phyloP scores from a whole-genome alignment of 2,329 filamentous ascomycete genomes.

The Colletotrichum sojae region DNA sequence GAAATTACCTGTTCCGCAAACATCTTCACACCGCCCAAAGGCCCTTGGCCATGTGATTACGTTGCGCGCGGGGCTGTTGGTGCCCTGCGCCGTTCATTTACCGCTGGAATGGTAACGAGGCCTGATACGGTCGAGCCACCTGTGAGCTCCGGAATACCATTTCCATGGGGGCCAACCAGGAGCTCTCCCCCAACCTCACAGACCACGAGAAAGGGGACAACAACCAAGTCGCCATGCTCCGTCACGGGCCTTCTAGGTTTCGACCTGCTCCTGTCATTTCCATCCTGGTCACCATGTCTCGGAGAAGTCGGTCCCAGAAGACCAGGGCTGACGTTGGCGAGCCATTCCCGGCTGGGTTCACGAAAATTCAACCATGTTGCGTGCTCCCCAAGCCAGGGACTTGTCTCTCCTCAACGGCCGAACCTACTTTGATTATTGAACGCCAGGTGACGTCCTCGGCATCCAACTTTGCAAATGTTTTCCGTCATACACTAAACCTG shows the following conservation, averaged over 20 bases:
- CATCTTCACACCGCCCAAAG: no score
- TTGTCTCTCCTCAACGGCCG: background rate
- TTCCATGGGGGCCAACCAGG: slow-evolving; percentile 12
- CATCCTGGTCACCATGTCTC: slow-evolving; percentile 24
- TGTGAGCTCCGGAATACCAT: slow-evolving; percentile 17
- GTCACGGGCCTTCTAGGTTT: slow-evolving; percentile 14
- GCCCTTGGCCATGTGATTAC: slow-evolving; percentile 1
- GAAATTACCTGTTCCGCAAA: no score
- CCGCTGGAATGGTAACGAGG: slow-evolving; percentile 33
- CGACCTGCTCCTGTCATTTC: slow-evolving; percentile 25
- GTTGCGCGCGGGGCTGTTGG: slow-evolving; percentile 17
- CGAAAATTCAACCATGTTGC: background rate
- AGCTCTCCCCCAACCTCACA: slow-evolving; percentile 11
- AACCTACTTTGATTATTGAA: background rate
- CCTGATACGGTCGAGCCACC: slow-evolving; percentile 14
- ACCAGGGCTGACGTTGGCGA: background rate
- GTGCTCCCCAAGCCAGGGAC: slow-evolving; percentile 5
- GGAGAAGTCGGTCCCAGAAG: background rate
- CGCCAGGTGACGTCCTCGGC: background rate
- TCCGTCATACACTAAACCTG: background rate
- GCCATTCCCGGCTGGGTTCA: slow-evolving; percentile 1
- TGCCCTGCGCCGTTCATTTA: slow-evolving; percentile 35
- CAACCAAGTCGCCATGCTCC: slow-evolving; percentile 4
- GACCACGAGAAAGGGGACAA: slow-evolving; percentile 36
- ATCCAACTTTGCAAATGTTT: background rate